phyloP scores from a whole-genome alignment of 768 basidiomycete species.

The Suillus plorans region DNA sequence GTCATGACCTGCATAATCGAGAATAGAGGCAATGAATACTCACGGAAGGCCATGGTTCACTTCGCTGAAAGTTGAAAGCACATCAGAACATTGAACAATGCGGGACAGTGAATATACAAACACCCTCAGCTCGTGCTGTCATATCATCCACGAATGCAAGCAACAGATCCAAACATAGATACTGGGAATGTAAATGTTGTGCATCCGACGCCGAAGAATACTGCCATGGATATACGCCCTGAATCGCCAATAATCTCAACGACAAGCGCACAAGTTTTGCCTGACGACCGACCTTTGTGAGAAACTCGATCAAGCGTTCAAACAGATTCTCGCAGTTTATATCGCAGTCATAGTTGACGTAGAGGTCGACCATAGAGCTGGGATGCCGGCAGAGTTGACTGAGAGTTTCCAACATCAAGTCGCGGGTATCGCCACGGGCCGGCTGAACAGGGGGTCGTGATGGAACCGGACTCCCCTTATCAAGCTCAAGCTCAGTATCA shows the following conservation, averaged over 20 bases:
- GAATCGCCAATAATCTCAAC: slow-evolving; percentile 10
- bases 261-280: neutral
- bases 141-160: slow-evolving; percentile 87
- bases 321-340: slow-evolving; percentile 96
- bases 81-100: slow-evolving; percentile 7
- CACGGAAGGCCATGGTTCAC: slow-evolving; percentile 65
- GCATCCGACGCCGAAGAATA: slow-evolving; percentile 56
- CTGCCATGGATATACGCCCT: slow-evolving; percentile 81
- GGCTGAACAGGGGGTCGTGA: slow-evolving; percentile 66
- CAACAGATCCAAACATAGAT: slow-evolving; percentile 84
- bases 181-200: slow-evolving; percentile 77
- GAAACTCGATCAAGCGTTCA: slow-evolving; percentile 83
- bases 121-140: slow-evolving; percentile 62
- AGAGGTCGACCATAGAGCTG: slow-evolving; percentile 94
- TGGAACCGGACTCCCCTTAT: slow-evolving; percentile 49
- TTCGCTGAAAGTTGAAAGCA: slow-evolving; percentile 32
- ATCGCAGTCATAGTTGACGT: slow-evolving; percentile 96
- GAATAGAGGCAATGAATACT: slow-evolving; percentile 21
- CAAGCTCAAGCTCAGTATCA: slow-evolving; percentile 40
- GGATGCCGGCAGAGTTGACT: slow-evolving; percentile 77
- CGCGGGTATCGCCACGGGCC: slow-evolving; percentile 83
- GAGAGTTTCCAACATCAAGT: slow-evolving; percentile 87
- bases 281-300: slow-evolving; percentile 67
- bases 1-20: neutral
- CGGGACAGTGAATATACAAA: slow-evolving; percentile 23